A percentile compares a stretch with the other conserved stretches of the same genome.
Conservation (phyloP, 495 filamentous ascomycete species). For the Talaromyces trachyspermus region DNA sequence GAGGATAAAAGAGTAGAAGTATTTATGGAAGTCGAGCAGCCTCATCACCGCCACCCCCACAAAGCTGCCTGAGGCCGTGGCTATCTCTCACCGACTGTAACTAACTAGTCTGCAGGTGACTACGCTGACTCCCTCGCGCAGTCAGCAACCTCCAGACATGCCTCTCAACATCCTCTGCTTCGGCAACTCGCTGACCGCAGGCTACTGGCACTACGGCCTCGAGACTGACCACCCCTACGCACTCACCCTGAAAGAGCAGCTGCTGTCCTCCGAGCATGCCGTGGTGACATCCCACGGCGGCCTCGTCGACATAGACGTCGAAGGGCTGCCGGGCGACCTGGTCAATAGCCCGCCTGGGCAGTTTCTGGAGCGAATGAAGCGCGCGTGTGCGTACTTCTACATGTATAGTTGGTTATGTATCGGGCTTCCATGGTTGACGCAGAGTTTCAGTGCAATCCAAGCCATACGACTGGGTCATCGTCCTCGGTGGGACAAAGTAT, state of each 20-base stretch:
- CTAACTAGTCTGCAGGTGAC: background rate
- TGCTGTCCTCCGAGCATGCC: slow-evolving; percentile 8
- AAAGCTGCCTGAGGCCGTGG: background rate
- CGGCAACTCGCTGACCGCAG: slow-evolving; percentile 55
- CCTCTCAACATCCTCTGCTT: slow-evolving; percentile 47
- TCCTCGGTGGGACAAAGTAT: slow-evolving; percentile 55
- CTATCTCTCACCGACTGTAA: background rate
- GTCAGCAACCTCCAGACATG: no score
- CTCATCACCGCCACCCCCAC: background rate
- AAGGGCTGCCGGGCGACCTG: slow-evolving; percentile 46
- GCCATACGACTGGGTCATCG: slow-evolving; percentile 31
- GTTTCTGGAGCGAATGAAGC: slow-evolving; percentile 39
- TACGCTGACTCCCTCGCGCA: background rate
- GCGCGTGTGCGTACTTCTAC: slow-evolving; percentile 27
- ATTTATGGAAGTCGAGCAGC: no score
- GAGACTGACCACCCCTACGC: slow-evolving; percentile 45
- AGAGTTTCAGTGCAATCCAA: slow-evolving; percentile 2
- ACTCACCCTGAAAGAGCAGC: slow-evolving; percentile 15
- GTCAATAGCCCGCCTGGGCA: slow-evolving; percentile 30
- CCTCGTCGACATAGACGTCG: slow-evolving; percentile 20
- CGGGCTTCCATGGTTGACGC: no score
- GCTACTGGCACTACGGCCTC: slow-evolving; percentile 39
- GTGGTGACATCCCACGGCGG: background rate
- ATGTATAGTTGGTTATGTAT: slow-evolving; percentile 1
- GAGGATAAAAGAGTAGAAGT: no score